A percentile compares a stretch with the other conserved stretches of the same genome.
phyloP scores from a whole-genome alignment of 148 eudicot species.

The Arbutus unedo region DNA sequence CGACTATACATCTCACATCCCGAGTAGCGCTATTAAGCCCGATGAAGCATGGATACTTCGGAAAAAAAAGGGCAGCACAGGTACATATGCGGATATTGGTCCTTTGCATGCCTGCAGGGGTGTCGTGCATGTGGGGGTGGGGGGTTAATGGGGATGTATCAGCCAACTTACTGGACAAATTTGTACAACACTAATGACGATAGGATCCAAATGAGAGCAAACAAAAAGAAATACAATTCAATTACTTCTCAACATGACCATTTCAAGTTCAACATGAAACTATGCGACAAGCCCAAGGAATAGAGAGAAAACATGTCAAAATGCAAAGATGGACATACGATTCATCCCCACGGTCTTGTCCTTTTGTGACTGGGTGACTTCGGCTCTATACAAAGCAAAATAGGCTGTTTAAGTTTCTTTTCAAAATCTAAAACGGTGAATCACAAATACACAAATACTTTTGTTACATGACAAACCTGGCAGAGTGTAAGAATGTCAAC shows the following conservation, averaged over 20 bases:
- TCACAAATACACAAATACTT: background rate
- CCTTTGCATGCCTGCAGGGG: too few relatives aligned
- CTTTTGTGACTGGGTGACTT: conserved; percentile 7
- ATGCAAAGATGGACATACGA: conserved; percentile 10
- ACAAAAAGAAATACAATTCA: background rate
- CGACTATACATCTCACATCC: background rate
- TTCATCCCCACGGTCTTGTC: conserved; percentile 14
- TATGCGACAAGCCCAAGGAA: background rate
- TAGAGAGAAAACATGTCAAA: background rate
- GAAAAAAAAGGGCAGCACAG: too few relatives aligned
- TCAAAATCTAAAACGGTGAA: conserved; percentile 4
- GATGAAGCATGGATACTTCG: background rate
- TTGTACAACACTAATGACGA: background rate
- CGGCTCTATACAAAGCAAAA: conserved; percentile 17
- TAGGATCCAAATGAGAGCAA: background rate
- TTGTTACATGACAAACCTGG: conserved; percentile 29
- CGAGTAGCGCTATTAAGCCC: background rate
- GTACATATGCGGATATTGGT: too few relatives aligned
- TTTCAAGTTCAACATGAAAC: background rate
- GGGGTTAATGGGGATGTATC: background rate
- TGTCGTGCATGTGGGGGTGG: too few relatives aligned
- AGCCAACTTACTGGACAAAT: background rate
- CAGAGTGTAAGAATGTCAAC: conserved; percentile 28
- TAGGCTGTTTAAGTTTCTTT: background rate
- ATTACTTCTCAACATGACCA: background rate